Evolutionary conservation across 805 yeast species (phyloP).

Genomic region (Wilhelminamyces savonicus): DNA sequence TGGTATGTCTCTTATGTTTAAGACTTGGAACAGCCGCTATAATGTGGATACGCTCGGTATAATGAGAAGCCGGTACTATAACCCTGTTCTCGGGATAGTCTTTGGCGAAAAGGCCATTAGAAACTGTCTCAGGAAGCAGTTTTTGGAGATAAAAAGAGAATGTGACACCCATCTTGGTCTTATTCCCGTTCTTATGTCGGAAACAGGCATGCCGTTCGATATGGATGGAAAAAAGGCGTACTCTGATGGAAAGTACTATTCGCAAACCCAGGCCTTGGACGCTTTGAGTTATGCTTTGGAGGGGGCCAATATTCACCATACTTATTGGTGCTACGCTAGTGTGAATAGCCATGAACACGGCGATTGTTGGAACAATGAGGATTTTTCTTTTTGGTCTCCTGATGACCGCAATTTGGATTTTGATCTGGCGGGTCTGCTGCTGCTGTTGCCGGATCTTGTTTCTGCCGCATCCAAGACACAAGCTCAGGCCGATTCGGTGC

Average conservation of each 20-base stretch:
- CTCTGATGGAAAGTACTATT: conserved; percentile 53
- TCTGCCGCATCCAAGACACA: no score
- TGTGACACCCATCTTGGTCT: conserved; percentile 55
- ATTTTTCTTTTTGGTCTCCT: conserved; percentile 77
- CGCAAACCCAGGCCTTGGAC: conserved; percentile 81
- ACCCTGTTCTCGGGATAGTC: conserved; percentile 70
- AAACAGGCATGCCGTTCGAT: conserved; percentile 97
- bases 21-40: conserved; percentile 75
- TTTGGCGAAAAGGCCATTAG: conserved; percentile 78
- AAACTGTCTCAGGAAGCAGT: conserved; percentile 62
- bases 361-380: conserved; percentile 91
- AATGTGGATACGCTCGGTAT: conserved; percentile 90
- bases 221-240: conserved; percentile 81
- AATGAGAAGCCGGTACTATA: conserved; percentile 66
- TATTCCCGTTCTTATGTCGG: conserved; percentile 78
- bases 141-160: conserved; percentile 61
- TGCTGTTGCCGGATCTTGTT: no score
- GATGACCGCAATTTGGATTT: conserved; percentile 42
- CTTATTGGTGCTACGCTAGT: conserved; percentile 82
- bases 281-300: conserved; percentile 78
- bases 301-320: conserved; percentile 60
- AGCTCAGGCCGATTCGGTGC: no score
- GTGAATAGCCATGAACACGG: conserved; percentile 79
- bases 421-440: background rate
- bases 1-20: conserved; percentile 88